A percentile compares a stretch with the other conserved stretches of the same genome.
Conservation (phyloP, 2,329 filamentous ascomycete genomes). For the Cladosporium austrohemisphaericum region DNA sequence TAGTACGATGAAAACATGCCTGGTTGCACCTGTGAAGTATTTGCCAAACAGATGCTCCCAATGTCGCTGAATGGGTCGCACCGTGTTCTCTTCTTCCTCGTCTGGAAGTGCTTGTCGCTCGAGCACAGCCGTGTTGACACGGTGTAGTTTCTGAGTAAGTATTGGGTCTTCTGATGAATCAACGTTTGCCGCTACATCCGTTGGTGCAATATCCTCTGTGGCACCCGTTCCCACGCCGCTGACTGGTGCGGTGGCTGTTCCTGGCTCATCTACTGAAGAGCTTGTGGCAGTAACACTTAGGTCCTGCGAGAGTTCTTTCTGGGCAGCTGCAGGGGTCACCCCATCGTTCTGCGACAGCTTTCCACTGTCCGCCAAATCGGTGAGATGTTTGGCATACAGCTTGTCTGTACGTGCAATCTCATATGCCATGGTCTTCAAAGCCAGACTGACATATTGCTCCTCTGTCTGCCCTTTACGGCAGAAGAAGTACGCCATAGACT, state of each 20-base stretch:
- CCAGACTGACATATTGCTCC: background rate
- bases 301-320: too few species aligned
- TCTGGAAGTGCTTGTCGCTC: too few species aligned
- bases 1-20: background rate
- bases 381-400: background rate
- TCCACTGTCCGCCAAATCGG: background rate
- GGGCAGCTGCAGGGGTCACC: background rate
- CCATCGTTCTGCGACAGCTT: background rate
- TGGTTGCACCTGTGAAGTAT: background rate
- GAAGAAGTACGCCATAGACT: background rate
- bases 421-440: background rate
- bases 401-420: background rate
- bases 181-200: too few species aligned
- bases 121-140: too few species aligned
- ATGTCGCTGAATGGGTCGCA: background rate
- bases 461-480: background rate
- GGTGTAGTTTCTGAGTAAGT: too few species aligned
- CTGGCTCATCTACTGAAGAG: too few species aligned
- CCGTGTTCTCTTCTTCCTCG: background rate
- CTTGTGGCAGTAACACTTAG: too few species aligned
- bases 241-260: too few species aligned
- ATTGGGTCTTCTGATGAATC: too few species aligned
- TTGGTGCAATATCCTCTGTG: too few species aligned
- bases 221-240: too few species aligned
- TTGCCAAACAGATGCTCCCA: background rate